A percentile compares a stretch with the other conserved stretches of the same genome.
Evolutionary conservation across 768 basidiomycete species (phyloP).

Genomic region (Terana coerulea): DNA sequence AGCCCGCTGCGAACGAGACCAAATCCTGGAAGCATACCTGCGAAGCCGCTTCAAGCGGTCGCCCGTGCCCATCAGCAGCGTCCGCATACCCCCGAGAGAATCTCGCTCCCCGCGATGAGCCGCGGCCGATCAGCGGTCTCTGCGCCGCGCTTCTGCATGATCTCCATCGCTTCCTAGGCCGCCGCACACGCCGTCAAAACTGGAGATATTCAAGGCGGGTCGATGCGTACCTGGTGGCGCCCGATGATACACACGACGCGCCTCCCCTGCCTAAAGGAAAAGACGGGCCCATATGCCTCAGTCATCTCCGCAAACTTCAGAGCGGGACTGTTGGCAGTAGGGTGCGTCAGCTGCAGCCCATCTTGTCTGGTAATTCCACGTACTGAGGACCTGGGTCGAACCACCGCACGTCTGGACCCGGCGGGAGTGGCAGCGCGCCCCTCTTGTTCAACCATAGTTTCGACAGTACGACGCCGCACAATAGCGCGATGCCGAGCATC

Average conservation of each 20-base stretch:
- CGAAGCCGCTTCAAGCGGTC: slow-evolving; percentile 29
- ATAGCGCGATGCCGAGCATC: no score
- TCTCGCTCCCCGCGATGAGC: slow-evolving; percentile 31
- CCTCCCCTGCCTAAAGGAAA: slow-evolving; percentile 6
- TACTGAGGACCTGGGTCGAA: slow-evolving; percentile 4
- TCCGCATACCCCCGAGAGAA: slow-evolving; percentile 31
- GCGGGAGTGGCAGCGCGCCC: not conserved
- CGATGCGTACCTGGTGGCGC: slow-evolving; percentile 8
- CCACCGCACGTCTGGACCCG: not conserved
- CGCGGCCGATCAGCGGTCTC: slow-evolving; percentile 33
- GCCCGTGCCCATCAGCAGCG: slow-evolving; percentile 23
- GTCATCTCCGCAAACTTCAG: slow-evolving; percentile 4
- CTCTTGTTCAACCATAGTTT: no score
- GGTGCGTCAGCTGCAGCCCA: no score
- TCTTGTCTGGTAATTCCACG: no score
- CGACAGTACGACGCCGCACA: no score
- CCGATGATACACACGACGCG: slow-evolving; percentile 6
- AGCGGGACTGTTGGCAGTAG: no score
- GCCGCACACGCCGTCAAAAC: not conserved
- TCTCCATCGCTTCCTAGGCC: slow-evolving; percentile 32
- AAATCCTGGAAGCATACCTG: slow-evolving; percentile 10
- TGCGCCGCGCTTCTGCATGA: slow-evolving; percentile 37
- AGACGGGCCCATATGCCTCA: slow-evolving; percentile 12
- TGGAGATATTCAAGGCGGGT: no score
- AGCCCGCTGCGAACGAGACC: not conserved